Evolutionary conservation across 78 protist species (phyloP), one percentile per base, ranked within the genome.

Genomic region (Dictyostelium purpureum): DNA sequence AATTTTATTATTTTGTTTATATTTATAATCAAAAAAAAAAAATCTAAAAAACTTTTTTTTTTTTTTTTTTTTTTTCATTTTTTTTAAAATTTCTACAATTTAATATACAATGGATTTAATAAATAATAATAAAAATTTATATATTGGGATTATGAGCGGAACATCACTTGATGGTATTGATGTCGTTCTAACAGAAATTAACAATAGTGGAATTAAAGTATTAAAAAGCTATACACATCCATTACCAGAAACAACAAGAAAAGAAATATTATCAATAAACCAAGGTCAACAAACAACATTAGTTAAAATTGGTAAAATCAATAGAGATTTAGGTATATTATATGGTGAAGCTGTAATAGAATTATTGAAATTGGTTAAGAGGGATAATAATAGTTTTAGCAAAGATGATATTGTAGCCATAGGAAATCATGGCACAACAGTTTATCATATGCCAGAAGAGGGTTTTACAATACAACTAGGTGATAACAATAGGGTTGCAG

Each of bases 381-480:
- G n/a, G n/a, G n/a, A 43, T 54, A 1, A 40, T 43, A 0, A 33
- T 7, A 19, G 16, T 5, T 6, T 21, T 31, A 40, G 7, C 19
- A 21, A 74, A 31, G 18, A 49, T 51, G 18, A 3, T 18, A 74
- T 74, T 51, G 35, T 5, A 19, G 65, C 52, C n/a, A 71, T 90
- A n/a, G 95, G 95, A 37, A 35, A 61, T 21, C 95, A 90, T 87
- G 95, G 95, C 19, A 89, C 82, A 47, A 90, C 95, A 2, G 65
- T 90, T 10, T 76, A 77, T 79, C 95, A 90, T 87, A 21, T 28
- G 28, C 69, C 69, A 59, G 31, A 45, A 51, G 65, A 40, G 2
- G 35, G 21, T 37, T 28, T 73, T 33, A 87, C 95, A 33, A 49
- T 90, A 59, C 95, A 90, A 42, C 12, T 90, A 9, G 95, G 95